Evolutionary conservation across 1,284 basidiomycete species (phyloP), one percentile per base, ranked within the genome.

Genomic region (Coriolopsis trogii): DNA sequence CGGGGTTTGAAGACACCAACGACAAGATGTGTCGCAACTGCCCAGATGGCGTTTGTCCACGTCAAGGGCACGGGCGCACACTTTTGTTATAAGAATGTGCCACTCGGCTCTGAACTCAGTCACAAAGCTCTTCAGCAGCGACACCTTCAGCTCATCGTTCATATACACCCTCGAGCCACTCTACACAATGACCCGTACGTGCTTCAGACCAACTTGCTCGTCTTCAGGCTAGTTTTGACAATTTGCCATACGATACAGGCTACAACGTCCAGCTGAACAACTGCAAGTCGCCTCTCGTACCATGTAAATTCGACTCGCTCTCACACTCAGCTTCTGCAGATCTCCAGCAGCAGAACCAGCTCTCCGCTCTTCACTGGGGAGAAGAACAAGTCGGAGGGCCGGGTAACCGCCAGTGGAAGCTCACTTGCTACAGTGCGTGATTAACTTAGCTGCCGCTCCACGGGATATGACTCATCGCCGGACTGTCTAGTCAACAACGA

Each of bases 381-480:
- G 75, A 79, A 37, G 60, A 53, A 0, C 58, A 39, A 3, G 47
- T 62, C 7, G 84, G 84, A 0, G 74, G 72, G 1, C 59, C 73
- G 6, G 63, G 78, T 52, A 64, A 68, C 8, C 58, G 70, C 37
- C 49, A 61, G 21, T 87, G 84, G 84, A 80, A 72, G 4, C 64
- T 75, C 7, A 63, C 72, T 21, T 85, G 80, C 65, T 85, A 81
- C 70, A 72, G 85, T 83, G 56, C 56, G 75, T 62, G 16, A 3
- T 8, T 23, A 36, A 7, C 26, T 23, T 10, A 15, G 21, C 39
- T 16, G 24, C 10, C 23, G 25, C 7, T 46, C 5, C 12, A 34
- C 41, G 31, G 18, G 26, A 34, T 28, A 42, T 49, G 30, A 25
- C 38, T 43, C 18, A 39, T 44, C 24, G 34, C 44, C 43, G 23